phyloP scores from a whole-genome alignment of 179 eudicot genomes.

The Beta macrorhiza region DNA sequence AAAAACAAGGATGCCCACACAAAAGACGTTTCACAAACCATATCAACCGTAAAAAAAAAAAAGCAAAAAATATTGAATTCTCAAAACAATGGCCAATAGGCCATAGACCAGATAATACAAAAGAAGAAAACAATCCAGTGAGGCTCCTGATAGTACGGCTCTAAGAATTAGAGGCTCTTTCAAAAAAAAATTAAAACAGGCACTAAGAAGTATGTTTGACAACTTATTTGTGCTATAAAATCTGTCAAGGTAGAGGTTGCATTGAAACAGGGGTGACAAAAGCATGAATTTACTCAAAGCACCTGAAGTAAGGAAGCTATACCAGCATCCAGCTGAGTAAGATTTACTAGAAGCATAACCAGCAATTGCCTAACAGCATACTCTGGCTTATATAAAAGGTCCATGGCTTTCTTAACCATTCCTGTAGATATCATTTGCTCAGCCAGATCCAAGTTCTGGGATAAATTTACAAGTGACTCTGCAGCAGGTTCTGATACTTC shows the following conservation, averaged over 20 bases:
- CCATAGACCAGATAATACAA: neutral
- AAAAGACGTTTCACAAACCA: neutral
- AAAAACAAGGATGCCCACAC: conserved; percentile 17
- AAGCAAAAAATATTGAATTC: neutral
- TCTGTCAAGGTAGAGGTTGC: neutral
- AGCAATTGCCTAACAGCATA: conserved; percentile 50
- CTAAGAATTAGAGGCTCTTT: neutral
- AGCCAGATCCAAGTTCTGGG: conserved; percentile 66
- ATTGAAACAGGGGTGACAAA: conserved; percentile 8
- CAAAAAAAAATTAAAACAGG: neutral
- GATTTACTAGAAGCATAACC: conserved; percentile 91
- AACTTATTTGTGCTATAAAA: neutral
- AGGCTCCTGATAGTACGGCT: neutral
- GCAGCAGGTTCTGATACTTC: conserved; percentile 95
- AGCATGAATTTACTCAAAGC: conserved; percentile 24
- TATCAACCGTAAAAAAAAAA: neutral
- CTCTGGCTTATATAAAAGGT: conserved; percentile 62
- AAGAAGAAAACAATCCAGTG: neutral
- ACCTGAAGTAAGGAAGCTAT: conserved; percentile 91
- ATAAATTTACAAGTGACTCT: conserved; percentile 81
- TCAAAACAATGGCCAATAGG: neutral
- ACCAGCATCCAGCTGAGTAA: conserved; percentile 89
- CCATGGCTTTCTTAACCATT: conserved; percentile 59
- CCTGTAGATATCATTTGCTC: conserved; percentile 73
- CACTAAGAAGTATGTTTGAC: conserved; percentile 1